phyloP scores from a whole-genome alignment of 768 basidiomycete species.

The Crassisporium funariophilum region DNA sequence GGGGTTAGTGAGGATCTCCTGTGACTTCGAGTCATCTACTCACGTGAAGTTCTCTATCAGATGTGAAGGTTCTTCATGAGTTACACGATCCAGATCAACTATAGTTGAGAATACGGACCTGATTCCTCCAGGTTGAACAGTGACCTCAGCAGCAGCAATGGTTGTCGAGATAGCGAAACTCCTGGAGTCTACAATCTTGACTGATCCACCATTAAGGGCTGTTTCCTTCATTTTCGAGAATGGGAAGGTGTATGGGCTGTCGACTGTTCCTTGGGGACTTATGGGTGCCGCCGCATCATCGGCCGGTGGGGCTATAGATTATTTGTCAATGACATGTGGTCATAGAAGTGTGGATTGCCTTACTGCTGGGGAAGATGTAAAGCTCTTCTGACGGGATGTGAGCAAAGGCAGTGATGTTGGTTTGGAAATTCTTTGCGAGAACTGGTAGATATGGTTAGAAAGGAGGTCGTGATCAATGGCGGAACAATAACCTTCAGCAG shows the following conservation, averaged over 20 bases:
- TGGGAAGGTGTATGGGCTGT: conserved; percentile 51
- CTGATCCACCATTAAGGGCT: conserved; percentile 53
- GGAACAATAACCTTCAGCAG: conserved; percentile 16
- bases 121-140: conserved; percentile 60
- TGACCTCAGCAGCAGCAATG: conserved; percentile 58
- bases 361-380: conserved; percentile 49
- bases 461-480: background rate
- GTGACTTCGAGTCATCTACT: too few species aligned
- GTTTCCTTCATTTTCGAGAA: conserved; percentile 49
- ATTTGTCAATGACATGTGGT: background rate
- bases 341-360: conserved; percentile 1
- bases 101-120: conserved; percentile 36
- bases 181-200: conserved; percentile 60
- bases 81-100: background rate
- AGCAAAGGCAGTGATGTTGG: conserved; percentile 45
- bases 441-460: conserved; percentile 33
- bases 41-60: conserved; percentile 54
- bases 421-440: conserved; percentile 59
- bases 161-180: conserved; percentile 54
- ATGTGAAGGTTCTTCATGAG: background rate
- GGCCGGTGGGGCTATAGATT: conserved; percentile 34
- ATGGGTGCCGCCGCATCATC: conserved; percentile 39
- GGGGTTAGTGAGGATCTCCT: conserved; percentile 15
- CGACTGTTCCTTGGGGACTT: conserved; percentile 45
- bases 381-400: conserved; percentile 53